Conservation (phyloP, 2,329 filamentous ascomycete species). For the Blastomyces gilchristii region DNA sequence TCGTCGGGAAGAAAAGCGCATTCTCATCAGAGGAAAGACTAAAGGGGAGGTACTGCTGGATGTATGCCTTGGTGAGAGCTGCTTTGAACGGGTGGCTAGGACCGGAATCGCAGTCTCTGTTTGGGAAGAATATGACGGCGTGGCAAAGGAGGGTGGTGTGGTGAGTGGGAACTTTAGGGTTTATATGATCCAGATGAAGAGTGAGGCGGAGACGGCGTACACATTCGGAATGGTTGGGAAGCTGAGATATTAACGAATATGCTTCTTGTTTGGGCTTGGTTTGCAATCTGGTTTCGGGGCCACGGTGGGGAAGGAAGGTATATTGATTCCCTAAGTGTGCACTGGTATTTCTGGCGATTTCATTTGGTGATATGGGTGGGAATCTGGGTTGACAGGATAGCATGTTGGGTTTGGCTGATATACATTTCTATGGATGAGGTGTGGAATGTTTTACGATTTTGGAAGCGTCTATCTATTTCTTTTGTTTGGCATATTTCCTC, state of each 20-base stretch:
- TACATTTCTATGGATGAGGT: background rate
- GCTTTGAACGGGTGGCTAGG: slow-evolving; percentile 72
- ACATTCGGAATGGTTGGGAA: slow-evolving; percentile 46
- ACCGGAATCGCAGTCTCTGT: slow-evolving; percentile 83
- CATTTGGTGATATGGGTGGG: background rate
- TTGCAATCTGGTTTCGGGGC: background rate
- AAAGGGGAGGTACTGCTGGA: slow-evolving; percentile 62
- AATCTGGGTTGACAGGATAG: background rate
- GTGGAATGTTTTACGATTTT: background rate
- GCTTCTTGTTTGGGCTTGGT: background rate
- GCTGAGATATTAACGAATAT: slow-evolving; percentile 36
- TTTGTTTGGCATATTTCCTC: background rate
- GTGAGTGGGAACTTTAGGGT: slow-evolving; percentile 48
- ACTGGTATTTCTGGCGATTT: background rate
- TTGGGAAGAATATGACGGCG: slow-evolving; percentile 63
- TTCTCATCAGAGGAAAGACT: slow-evolving; percentile 65
- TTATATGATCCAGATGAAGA: slow-evolving; percentile 56
- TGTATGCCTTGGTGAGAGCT: slow-evolving; percentile 71
- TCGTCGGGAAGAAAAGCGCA: slow-evolving; percentile 68
- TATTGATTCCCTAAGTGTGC: background rate
- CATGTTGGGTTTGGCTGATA: background rate
- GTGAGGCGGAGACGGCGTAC: slow-evolving; percentile 44
- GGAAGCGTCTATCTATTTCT: background rate
- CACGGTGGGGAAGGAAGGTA: background rate
- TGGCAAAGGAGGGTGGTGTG: slow-evolving; percentile 48